phyloP scores from a whole-genome alignment of 2,329 filamentous ascomycete genomes.

The Diplocarpon rosae region DNA sequence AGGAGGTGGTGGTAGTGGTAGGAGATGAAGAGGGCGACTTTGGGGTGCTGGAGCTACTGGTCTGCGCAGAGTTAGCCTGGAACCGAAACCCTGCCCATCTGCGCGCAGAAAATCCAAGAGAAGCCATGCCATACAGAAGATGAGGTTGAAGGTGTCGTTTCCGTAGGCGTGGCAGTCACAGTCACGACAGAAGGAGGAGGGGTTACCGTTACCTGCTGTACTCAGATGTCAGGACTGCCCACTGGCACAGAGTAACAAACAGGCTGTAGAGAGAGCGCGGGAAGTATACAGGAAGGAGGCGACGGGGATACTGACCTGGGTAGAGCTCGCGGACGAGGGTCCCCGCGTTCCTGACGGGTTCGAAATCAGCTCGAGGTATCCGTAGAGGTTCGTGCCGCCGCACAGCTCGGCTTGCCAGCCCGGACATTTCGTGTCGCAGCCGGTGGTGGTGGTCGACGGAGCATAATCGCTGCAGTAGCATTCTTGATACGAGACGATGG shows the following conservation, averaged over 20 bases:
- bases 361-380: slow-evolving; percentile 49
- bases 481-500: slow-evolving; percentile 49
- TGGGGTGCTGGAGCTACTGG: not conserved
- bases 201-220: slow-evolving; percentile 25
- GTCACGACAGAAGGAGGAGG: slow-evolving; percentile 20
- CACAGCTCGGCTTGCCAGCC: slow-evolving; percentile 59
- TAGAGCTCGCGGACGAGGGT: slow-evolving; percentile 10
- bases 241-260: not conserved
- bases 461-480: slow-evolving; percentile 70
- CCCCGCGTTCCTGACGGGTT: slow-evolving; percentile 45
- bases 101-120: not conserved
- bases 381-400: slow-evolving; percentile 49
- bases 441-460: slow-evolving; percentile 36
- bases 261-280: not conserved
- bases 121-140: slow-evolving; percentile 30
- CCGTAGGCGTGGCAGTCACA: slow-evolving; percentile 4
- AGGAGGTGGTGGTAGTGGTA: too few relatives aligned
- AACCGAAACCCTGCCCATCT: not conserved
- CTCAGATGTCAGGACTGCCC: slow-evolving; percentile 4
- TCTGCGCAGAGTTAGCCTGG: slow-evolving; percentile 1
- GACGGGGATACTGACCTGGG: slow-evolving; percentile 18
- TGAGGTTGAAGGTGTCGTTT: slow-evolving; percentile 8
- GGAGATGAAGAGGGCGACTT: not conserved
- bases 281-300: not conserved
- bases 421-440: slow-evolving; percentile 51